phyloP scores from a whole-genome alignment of 495 filamentous ascomycete species.

The Aspergillus affinis region DNA sequence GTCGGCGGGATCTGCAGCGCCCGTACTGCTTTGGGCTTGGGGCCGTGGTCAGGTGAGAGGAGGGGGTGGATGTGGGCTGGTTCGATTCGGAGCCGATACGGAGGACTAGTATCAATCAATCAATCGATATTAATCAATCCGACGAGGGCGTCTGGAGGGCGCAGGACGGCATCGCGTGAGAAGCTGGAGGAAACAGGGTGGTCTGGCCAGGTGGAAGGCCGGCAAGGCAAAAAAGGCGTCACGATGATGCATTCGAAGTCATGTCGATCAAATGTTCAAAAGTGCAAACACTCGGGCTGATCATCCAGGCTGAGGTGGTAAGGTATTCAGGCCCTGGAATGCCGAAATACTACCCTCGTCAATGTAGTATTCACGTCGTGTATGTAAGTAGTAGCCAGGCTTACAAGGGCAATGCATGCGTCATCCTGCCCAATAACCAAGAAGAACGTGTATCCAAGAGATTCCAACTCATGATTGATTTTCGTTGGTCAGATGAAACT shows the following conservation, averaged over 20 bases:
- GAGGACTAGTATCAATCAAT: background rate
- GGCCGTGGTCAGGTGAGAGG: background rate
- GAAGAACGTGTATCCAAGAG: background rate
- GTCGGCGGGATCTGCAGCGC: background rate
- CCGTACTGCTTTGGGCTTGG: background rate
- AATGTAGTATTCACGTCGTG: background rate
- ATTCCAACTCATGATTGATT: background rate
- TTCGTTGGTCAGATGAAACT: constrained; percentile 9
- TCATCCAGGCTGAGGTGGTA: background rate
- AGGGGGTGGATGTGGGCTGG: background rate
- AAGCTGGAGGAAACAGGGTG: background rate
- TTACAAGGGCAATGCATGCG: background rate
- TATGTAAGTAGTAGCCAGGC: background rate
- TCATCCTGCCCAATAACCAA: background rate
- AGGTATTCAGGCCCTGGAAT: background rate
- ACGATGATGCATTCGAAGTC: background rate
- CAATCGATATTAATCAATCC: background rate
- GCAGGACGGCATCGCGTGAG: too few species aligned
- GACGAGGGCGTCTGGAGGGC: too few species aligned
- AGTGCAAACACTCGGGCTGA: background rate
- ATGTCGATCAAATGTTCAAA: background rate
- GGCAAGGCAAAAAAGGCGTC: too few species aligned
- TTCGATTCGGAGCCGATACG: background rate
- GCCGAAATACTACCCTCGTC: background rate
- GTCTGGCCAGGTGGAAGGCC: background rate